Base-by-base conservation (phyloP, 1,139 yeast species). In the Yamadazyma aaseri region DNA sequence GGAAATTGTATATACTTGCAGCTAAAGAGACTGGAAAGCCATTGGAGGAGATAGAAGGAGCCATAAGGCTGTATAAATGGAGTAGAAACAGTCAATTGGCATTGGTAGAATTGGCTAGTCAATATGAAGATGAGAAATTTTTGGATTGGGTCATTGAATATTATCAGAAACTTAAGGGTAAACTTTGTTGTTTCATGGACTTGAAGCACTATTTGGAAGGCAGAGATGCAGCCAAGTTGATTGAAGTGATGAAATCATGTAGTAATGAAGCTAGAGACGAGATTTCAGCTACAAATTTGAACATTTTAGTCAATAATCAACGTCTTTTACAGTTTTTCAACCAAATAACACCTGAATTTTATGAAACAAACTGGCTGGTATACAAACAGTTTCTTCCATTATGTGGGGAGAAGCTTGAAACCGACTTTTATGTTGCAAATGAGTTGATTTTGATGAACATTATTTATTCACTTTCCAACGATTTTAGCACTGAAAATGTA, bases 341-440 rank as follows among this genome's bases (percentile, higher is more conserved):
- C 18, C 8, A 29, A 1, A 25, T 24, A 2, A 39, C 34, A 35
- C n/a, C 45, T 49, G 47, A 51, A 8, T 57, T 56, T 50, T 36
- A 51, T 35, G 21, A 37, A 1, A 44, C 49, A 1, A 61, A 70
- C 36, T 57, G 76, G 48, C 37, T 45, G 4, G 53, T 63, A 12
- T 76, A 71, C 49, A 52, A 56, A 26, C 41, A 33, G 43, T 20
- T 56, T 62, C 32, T 50, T 49, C 27, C 50, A 46, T 9, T 50
- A 57, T 26, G 56, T 65, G 22, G 55, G 3, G 52, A 47, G 2
- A 72, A 78, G 41, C 64, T 65, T 17, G 71, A 67, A 12, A 80
- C 80, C 26, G 92, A 84, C 47, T 79, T 79, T 48, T 79, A 74
- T 47, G 60, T 77, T 5, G 85, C 84, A 3, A 79, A 79, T 45